Conservation (phyloP, 352 stramenopile species). For the Phytophthora europaea region DNA sequence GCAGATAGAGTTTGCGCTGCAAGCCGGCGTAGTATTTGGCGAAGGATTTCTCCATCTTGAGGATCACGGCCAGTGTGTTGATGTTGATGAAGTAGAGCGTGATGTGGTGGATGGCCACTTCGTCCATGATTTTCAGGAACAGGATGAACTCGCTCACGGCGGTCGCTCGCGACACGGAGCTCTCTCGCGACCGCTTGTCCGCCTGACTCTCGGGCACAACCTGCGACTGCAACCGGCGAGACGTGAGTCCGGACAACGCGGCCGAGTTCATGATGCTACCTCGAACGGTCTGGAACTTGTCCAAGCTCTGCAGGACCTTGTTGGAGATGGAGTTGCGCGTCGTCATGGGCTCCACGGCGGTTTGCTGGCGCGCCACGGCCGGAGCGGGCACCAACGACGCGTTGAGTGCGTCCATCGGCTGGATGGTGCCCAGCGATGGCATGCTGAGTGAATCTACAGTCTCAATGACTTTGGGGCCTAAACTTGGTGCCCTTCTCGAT, state of each 20-base stretch:
- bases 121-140: slow-evolving; percentile 86
- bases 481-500: not conserved
- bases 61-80: slow-evolving; percentile 69
- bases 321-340: slow-evolving; percentile 58
- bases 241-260: slow-evolving; percentile 34
- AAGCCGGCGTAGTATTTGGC: slow-evolving; percentile 83
- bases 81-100: slow-evolving; percentile 89
- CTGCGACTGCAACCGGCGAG: slow-evolving; percentile 36
- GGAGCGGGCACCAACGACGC: slow-evolving; percentile 43
- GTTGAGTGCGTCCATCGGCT: slow-evolving; percentile 46
- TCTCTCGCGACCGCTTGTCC: slow-evolving; percentile 58
- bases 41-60: slow-evolving; percentile 85
- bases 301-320: slow-evolving; percentile 35
- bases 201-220: slow-evolving; percentile 47
- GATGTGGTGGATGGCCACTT: slow-evolving; percentile 82
- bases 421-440: slow-evolving; percentile 32
- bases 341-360: slow-evolving; percentile 48
- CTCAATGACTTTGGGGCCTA: not conserved
- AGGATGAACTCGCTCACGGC: slow-evolving; percentile 80
- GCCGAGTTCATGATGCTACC: slow-evolving; percentile 37
- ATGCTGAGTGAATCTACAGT: slow-evolving; percentile 17
- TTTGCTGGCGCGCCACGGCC: slow-evolving; percentile 29
- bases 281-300: slow-evolving; percentile 35
- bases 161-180: slow-evolving; percentile 58
- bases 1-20: slow-evolving; percentile 71